Percentiles rank a stretch among this genome's conserved stretches.
Evolutionary conservation across 225 moss, liverwort and hornwort species (phyloP).

Genomic region (Rhytidiadelphus loreus): DNA sequence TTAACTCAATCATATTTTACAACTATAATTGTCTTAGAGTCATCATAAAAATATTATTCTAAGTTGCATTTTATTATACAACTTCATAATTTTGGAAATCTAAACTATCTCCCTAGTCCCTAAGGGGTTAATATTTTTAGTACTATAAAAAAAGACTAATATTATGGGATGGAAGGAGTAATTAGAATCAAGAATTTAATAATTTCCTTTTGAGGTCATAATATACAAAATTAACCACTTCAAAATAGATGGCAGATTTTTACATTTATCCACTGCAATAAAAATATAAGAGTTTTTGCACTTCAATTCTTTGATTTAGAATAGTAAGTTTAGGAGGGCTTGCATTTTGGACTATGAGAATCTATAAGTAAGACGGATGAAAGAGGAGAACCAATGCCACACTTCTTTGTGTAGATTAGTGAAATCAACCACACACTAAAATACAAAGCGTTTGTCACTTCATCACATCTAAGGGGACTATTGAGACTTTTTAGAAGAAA

Average conservation of each 20-base stretch:
- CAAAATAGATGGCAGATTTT: accelerated
- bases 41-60: too few species aligned
- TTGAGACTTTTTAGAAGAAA: accelerated
- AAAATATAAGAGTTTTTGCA: neutral
- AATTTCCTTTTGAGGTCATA: too few species aligned
- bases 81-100: too few species aligned
- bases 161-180: neutral
- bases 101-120: too few species aligned
- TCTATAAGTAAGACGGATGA: accelerated
- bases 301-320: neutral
- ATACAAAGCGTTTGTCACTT: neutral
- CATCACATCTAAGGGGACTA: neutral
- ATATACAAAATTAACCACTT: neutral
- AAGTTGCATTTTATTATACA: too few species aligned
- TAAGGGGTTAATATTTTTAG: neutral
- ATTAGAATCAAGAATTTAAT: too few species aligned
- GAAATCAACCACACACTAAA: neutral
- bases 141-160: neutral
- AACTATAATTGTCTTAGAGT: too few species aligned
- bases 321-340: too few species aligned
- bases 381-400: accelerated
- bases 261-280: accelerated
- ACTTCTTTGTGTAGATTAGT: accelerated
- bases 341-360: neutral
- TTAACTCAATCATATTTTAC: too few species aligned